Conservation (phyloP, 106 monocot species). For the Iris macrosiphon region DNA sequence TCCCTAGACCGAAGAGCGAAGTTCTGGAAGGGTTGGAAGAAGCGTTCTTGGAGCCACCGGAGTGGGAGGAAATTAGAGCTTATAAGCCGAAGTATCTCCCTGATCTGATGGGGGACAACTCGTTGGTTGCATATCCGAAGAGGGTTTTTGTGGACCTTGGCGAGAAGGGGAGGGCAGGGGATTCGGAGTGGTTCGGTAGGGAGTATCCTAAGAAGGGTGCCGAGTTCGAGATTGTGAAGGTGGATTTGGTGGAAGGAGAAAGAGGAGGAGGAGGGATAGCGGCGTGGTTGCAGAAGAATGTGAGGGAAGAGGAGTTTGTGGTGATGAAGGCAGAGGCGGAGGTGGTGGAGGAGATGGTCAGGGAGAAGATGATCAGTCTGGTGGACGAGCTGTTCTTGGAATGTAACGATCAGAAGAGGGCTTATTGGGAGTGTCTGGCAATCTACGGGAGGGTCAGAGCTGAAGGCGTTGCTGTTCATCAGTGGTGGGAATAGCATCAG, state of each 20-base stretch:
- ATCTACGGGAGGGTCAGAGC: conserved; percentile 36
- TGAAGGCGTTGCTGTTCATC: conserved; percentile 39
- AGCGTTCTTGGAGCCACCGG: not conserved
- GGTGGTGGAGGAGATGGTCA: conserved; percentile 29
- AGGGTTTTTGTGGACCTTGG: conserved; percentile 30
- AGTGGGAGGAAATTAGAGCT: not conserved
- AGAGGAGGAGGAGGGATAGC: conserved; percentile 1
- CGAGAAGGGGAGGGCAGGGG: not conserved
- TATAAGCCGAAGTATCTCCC: conserved; percentile 14
- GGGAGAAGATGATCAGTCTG: conserved; percentile 11
- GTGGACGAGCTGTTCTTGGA: conserved; percentile 46
- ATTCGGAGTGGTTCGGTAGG: conserved; percentile 19
- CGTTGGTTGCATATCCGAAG: conserved; percentile 17
- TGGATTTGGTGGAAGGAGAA: conserved; percentile 1
- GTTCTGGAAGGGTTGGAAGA: not conserved
- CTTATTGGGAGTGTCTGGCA: conserved; percentile 44
- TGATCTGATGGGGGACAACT: conserved; percentile 23
- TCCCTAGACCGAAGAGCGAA: not conserved
- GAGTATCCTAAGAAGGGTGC: conserved; percentile 22
- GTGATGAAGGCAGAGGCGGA: conserved; percentile 40
- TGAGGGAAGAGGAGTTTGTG: conserved; percentile 30
- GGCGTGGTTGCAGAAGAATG: conserved; percentile 21
- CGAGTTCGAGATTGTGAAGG: conserved; percentile 21
- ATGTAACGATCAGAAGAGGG: conserved; percentile 16
- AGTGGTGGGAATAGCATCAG: conserved; percentile 56